Evolutionary conservation across 768 basidiomycete species (phyloP), one percentile per base, ranked within the genome.

Genomic region (Xanthoconium stramineum): DNA sequence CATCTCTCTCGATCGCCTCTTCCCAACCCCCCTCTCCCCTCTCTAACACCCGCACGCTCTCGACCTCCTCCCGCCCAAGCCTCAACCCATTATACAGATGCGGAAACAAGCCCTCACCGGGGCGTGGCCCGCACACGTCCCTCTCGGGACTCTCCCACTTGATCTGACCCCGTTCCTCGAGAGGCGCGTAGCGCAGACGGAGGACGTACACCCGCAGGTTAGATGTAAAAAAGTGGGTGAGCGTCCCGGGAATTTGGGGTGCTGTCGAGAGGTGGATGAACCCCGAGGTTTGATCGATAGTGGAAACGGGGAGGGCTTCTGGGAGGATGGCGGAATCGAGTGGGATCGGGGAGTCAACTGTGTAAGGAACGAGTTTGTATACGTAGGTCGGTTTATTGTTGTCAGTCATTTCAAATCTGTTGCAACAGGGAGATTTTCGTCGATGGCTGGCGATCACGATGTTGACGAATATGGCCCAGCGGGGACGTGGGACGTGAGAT

Each of bases 191-290:
- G 2, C 62, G 59, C 40, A 85, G 66, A 11, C 76, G 75, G 11
- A 83, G 64, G 13, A 84, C 66, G 47, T 73, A 76, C 4, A 83
- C 71, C 0, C 47, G 63, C 3, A 71, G 61, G 37, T 79, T 71
- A 13, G 74, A 60, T 2, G 53, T 45, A 63, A 83, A 84, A 64
- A 83, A 83, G 48, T 62, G 72, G 30, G 65, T 65, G 20, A 84
- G 64, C 1, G 83, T 83, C 6, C 74, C 73, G 6, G 72, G 72
- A 10, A 83, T 59, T 62, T 85, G 83, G 20, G 0, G n/a, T 0
- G 80, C 72, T 2, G 82, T 83, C 20, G 81, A 83, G 24, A 84
- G 72, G 60, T 85, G 83, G 57, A 84, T 74, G 60, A 83, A 84
- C 1, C 78, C 77, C 9, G 76, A 76, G 6, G 58, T 48, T 38